Conservation (phyloP, 257 asterid species). For the Gentiana straminea region DNA sequence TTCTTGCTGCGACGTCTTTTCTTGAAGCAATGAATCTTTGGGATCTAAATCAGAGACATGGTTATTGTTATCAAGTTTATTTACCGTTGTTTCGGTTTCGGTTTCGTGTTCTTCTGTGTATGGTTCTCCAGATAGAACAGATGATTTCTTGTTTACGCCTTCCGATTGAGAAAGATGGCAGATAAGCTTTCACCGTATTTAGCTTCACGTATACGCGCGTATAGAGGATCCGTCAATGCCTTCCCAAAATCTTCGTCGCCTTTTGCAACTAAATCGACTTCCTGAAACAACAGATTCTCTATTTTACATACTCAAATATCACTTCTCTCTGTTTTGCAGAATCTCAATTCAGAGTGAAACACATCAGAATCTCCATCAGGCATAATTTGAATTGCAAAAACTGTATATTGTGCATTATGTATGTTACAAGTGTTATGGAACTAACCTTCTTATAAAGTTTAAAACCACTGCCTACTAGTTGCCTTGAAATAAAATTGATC, state of each 20-base stretch:
- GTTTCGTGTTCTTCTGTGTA: neutral
- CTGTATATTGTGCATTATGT: too few species aligned
- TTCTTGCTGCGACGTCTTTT: constrained; percentile 14
- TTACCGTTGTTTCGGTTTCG: constrained; percentile 3
- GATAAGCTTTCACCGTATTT: constrained; percentile 30
- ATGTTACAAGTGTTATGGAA: neutral
- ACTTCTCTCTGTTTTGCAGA: too few species aligned
- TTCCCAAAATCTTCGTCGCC: constrained; percentile 43
- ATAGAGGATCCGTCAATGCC: constrained; percentile 52
- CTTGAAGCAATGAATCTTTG: constrained; percentile 10
- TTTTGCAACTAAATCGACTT: constrained; percentile 55
- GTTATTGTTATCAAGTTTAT: constrained; percentile 7
- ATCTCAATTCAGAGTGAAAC: too few species aligned
- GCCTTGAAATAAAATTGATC: constrained; percentile 82
- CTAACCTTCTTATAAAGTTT: constrained; percentile 85
- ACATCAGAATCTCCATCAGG: too few species aligned
- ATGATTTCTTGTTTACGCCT: constrained; percentile 3
- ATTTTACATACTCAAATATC: too few species aligned
- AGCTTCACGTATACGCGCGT: constrained; percentile 37
- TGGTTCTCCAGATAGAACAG: constrained; percentile 18
- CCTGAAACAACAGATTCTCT: constrained; percentile 26
- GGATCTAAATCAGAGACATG: constrained; percentile 11
- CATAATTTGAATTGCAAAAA: too few species aligned
- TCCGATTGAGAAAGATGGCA: constrained; percentile 15
- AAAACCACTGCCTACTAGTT: constrained; percentile 84